Percentiles rank a stretch among this genome's conserved stretches.
Conservation (phyloP, 108 stramenopile genomes). For the Conticribra weissflogii region DNA sequence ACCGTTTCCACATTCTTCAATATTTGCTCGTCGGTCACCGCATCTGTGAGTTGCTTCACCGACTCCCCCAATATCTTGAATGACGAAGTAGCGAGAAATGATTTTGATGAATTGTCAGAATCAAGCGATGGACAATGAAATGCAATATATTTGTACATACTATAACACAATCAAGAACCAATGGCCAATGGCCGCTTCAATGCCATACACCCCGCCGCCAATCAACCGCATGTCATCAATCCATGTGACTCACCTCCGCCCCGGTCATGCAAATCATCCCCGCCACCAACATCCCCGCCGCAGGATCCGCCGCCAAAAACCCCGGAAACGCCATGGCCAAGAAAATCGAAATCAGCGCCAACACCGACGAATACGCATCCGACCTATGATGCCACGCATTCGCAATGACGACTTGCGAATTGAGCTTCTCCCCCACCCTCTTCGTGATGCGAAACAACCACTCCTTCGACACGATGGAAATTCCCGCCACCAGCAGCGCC, state of each 20-base stretch:
- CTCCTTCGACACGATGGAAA: conserved; percentile 93
- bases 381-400: conserved; percentile 99
- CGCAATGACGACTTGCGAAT: conserved; percentile 94
- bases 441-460: conserved; percentile 90
- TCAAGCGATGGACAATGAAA: no score
- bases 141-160: no score
- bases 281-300: conserved; percentile 92
- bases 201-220: no score
- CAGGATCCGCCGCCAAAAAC: conserved; percentile 83
- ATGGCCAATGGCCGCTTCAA: no score
- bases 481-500: conserved; percentile 82
- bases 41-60: conserved; percentile 87
- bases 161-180: no score
- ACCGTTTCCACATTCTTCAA: conserved; percentile 41
- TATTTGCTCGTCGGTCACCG: conserved; percentile 61
- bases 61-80: conserved; percentile 82
- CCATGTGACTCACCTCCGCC: no score
- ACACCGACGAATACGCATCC: conserved; percentile 92
- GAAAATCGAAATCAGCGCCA: conserved; percentile 88
- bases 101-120: no score
- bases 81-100: no score
- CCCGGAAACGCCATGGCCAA: conserved; percentile 81
- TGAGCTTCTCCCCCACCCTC: conserved; percentile 78
- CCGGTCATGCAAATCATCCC: conserved; percentile 95
- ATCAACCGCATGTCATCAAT: no score